Evolutionary conservation across 768 basidiomycete species (phyloP), one percentile per base, ranked within the genome.

Genomic region (Vararia minispora): DNA sequence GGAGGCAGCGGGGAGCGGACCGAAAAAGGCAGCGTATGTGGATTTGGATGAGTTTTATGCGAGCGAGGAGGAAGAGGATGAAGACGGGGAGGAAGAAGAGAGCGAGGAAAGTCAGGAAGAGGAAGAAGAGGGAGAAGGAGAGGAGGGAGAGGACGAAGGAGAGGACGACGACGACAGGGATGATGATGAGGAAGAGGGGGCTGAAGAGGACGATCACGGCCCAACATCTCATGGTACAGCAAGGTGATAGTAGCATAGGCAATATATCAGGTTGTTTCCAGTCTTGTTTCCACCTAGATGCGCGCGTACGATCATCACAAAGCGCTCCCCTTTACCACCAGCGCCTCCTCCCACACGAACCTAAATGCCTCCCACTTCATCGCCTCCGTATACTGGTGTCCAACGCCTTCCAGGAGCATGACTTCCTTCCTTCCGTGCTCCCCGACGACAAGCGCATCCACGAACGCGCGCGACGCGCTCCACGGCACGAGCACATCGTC

Each of bases 1-100:
- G 28, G 44, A 39, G 33, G 35, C 61, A 50, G 23, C 42, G 58
- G 20, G 55, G 62, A 36, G 66, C 65, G 40, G 46, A 24, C 47
- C 47, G 10, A 48, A 40, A n/a, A 71, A 64, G 29, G 64, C 64
- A 27, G 63, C 61, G 45, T 75, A 64, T 54, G 63, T 51, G 34
- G 72, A 89, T 57, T 57, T 89, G 47, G 82, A 89, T 50, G 66
- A 72, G 44, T 90, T 89, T 53, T 89, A 88, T 25, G 59, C 56
- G 16, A 51, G 40, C 23, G 59, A 58, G 22, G 55, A 56, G 2
- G 61, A 61, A 37, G 57, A 44, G 7, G 58, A 61, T 16, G 59
- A 48, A 1, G 51, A 51, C 0, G 53, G 57, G 1, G 52, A 48
- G 1, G 48, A 46, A 3, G 53, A 48, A 0, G 48, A 40, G 2